A percentile compares a stretch with the other conserved stretches of the same genome.
These are phyloP conservation scores for Parascedosporium putredinis DNA, from an alignment of 2,329 filamentous ascomycete species.

Conservation along the genomic window DNA sequence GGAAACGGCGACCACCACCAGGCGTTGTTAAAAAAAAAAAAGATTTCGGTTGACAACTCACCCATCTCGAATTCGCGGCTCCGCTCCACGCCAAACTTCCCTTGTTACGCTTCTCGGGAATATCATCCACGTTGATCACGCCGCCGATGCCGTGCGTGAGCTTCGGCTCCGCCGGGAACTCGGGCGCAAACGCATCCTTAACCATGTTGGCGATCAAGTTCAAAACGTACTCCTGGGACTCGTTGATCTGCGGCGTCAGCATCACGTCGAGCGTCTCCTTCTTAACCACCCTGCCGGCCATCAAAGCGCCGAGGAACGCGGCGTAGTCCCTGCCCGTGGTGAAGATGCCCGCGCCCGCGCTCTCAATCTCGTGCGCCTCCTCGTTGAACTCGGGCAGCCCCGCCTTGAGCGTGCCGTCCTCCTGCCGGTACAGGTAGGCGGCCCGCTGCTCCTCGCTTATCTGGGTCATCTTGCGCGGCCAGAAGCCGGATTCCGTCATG, in stretches of 20 bases:
- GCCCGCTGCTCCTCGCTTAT: constrained; percentile 6
- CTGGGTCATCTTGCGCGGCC: constrained; percentile 8
- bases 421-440: constrained; percentile 5
- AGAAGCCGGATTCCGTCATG: constrained; percentile 18
- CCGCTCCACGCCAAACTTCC: constrained; percentile 34
- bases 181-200: constrained; percentile 21
- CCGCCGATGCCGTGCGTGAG: constrained; percentile 29
- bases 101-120: constrained; percentile 27
- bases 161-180: constrained; percentile 20
- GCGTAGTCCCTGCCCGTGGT: constrained; percentile 22
- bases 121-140: constrained; percentile 26
- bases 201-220: constrained; percentile 11
- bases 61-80: constrained; percentile 31
- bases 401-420: constrained; percentile 7
- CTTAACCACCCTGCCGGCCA: constrained; percentile 14
- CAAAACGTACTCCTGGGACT: constrained; percentile 17
- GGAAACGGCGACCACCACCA: not conserved
- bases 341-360: constrained; percentile 25
- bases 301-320: constrained; percentile 17
- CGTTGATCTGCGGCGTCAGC: constrained; percentile 23
- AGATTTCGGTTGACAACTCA: no score
- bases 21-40: not conserved
- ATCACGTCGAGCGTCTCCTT: constrained; percentile 16
- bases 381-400: constrained; percentile 3
- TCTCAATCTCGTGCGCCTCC: constrained; percentile 17